These are phyloP conservation scores for Pythium periplocum DNA, from an alignment of 352 stramenopile genomes.

Conservation along the genomic window DNA sequence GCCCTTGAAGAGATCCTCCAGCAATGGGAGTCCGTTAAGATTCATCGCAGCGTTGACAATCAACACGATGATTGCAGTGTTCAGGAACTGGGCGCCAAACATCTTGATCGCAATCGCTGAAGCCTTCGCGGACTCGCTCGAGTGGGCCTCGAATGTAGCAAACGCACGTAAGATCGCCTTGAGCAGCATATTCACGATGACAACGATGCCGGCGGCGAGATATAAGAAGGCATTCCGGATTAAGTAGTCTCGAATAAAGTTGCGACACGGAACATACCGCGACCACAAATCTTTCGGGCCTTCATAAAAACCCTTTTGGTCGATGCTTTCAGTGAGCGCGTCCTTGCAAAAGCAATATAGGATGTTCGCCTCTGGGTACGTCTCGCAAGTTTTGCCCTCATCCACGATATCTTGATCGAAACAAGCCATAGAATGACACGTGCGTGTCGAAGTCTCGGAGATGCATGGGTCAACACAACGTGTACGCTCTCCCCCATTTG, in stretches of 20 bases:
- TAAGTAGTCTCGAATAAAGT: slow-evolving; percentile 65
- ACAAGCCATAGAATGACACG: slow-evolving; percentile 62
- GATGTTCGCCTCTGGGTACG: slow-evolving; percentile 53
- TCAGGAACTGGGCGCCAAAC: slow-evolving; percentile 77
- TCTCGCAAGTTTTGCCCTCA: slow-evolving; percentile 38
- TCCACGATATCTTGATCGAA: slow-evolving; percentile 39
- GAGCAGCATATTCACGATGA: slow-evolving; percentile 73
- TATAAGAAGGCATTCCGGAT: slow-evolving; percentile 67
- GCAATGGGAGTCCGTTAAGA: slow-evolving; percentile 32
- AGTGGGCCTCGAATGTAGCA: slow-evolving; percentile 64
- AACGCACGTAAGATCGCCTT: slow-evolving; percentile 67
- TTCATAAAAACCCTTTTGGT: slow-evolving; percentile 36
- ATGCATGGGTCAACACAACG: slow-evolving; percentile 60
- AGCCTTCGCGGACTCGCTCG: slow-evolving; percentile 78
- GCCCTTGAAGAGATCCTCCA: slow-evolving; percentile 61
- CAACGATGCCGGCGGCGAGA: slow-evolving; percentile 53
- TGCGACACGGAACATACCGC: slow-evolving; percentile 42
- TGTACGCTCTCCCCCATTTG: slow-evolving; percentile 11
- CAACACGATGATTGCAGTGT: slow-evolving; percentile 78
- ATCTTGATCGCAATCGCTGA: slow-evolving; percentile 72
- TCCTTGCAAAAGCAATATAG: slow-evolving; percentile 73
- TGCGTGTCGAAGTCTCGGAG: slow-evolving; percentile 37
- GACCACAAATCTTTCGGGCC: slow-evolving; percentile 53
- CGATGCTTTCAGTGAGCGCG: slow-evolving; percentile 40
- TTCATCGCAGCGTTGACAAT: slow-evolving; percentile 64